Base-by-base conservation (phyloP, 768 basidiomycete genomes). In the Rossbeevera mucosa region DNA sequence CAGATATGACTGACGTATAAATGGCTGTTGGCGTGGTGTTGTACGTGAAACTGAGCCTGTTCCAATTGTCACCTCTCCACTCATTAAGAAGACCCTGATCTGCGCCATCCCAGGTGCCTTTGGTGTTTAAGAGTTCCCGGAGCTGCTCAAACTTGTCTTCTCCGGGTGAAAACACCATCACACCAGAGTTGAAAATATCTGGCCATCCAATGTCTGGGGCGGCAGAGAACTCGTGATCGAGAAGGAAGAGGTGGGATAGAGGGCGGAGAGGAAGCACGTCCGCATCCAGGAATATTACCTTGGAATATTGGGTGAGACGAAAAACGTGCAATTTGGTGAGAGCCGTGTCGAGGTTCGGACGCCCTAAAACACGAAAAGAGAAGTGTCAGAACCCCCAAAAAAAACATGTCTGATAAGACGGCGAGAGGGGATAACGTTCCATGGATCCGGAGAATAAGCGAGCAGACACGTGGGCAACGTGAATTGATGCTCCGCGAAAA, bases 191-290 rank as follows among this genome's bases (percentile, higher is more conserved):
- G 76, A 99, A 99, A 55, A 96, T 94, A 71, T 99, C 96, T 36
- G 96, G 96, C 96, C 96, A 99, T 59, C 96, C 96, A 28, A 94
- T 91, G 69, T 99, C 96, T 11, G 96, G 94, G 7, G 86, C 89
- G 8, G 96, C 96, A 38, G 94, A 86, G 65, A 99, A 94, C 56
- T 90, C 85, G 66, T 86, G 76, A 4, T 87, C 80, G 44, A 88
- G 71, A 29, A 78, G 76, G 71, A 99, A 97, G n/a, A 99, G 83
- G 71, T 95, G 94, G 30, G 91, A 88, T 50, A 99, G 75, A 25
- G 95, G 90, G 45, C 88, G 82, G 47, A 91, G 77, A 49, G 91
- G 90, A 59, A 95, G 86, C 47, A 93, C 82, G 66, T 95, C 92
- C 60, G 92, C 93, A 69, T 95, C 92, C 54, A 96, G 83, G 70